Base-by-base conservation (phyloP, 352 stramenopile species). In the Pythium coloratum region DNA sequence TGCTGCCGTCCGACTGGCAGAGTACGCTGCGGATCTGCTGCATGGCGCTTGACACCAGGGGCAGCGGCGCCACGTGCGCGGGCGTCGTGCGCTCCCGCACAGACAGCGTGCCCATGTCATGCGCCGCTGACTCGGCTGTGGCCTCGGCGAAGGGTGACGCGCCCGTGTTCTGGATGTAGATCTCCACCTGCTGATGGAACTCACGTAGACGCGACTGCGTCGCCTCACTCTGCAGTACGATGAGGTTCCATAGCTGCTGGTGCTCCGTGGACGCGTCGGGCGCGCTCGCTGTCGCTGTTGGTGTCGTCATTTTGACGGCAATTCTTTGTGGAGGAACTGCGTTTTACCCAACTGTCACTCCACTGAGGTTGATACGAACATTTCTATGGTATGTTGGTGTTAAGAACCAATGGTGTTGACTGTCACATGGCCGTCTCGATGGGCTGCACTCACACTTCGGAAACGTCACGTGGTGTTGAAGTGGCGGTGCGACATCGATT, bases 111-210 rank as follows among this genome's bases (percentile, higher is more conserved):
- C 55, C 57, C 1, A 14, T 24, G 36, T 67, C 67, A 32, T 74
- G 62, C 44, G 63, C 53, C 20, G 64, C 28, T 53, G 56, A 58
- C 77, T 68, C 2, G 56, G 47, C 0, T 61, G 66, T 1, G 62
- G 38, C 64, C 34, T 73, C 64, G 1, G 80, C 72, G 46, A 90
- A 65, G 54, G 85, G 85, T 14, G 89, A 69, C 16, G 70, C 55
- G n/a, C 71, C 70, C 6, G 78, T 81, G 33, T 87, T 76, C 62
- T 88, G 76, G 26, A 92, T 71, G 47, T 79, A 92, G 2, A 77
- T 73, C 67, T 92, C 83, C 0, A 80, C 69, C 33, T 94, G 85
- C 63, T 90, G 83, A 67, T 92, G 82, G 61, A 80, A 80, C 67
- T 90, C 81, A 18, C 46, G 66, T 40, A 80, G 60, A 20, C 85